Evolutionary conservation across 257 asterid species (phyloP).

Genomic region (Ehretia macrophylla): DNA sequence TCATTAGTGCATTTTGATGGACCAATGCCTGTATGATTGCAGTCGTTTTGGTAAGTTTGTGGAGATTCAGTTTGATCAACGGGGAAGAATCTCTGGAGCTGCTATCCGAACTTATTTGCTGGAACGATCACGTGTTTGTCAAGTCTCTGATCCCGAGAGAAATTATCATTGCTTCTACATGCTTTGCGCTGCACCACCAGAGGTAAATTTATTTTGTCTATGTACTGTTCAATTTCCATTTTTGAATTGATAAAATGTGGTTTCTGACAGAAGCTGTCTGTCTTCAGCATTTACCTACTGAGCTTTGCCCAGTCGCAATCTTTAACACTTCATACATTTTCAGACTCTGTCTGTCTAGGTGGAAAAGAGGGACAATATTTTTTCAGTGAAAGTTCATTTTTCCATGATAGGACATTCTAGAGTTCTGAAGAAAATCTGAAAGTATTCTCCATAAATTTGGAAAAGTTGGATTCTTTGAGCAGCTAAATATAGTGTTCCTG

Average conservation of each 20-base stretch:
- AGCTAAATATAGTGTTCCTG: too few relatives aligned
- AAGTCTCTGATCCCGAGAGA: constrained; percentile 90
- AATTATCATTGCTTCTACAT: constrained; percentile 91
- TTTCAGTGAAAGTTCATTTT: too few relatives aligned
- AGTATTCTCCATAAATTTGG: too few relatives aligned
- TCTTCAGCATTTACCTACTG: background rate
- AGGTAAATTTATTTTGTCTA: constrained; percentile 35
- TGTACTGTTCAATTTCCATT: background rate
- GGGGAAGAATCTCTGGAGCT: constrained; percentile 83
- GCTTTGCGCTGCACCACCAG: constrained; percentile 90
- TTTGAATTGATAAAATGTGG: background rate
- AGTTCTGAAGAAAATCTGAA: too few relatives aligned
- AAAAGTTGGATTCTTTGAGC: too few relatives aligned
- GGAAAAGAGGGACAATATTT: too few relatives aligned
- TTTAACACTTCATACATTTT: background rate
- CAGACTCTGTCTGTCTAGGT: background rate
- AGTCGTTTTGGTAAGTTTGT: constrained; percentile 96
- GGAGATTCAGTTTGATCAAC: constrained; percentile 74
- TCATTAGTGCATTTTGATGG: background rate
- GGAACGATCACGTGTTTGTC: constrained; percentile 94
- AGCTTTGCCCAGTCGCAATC: background rate
- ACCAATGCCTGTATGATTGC: constrained; percentile 17
- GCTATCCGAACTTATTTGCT: constrained; percentile 90
- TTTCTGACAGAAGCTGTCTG: background rate
- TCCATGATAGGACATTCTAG: too few relatives aligned